Evolutionary conservation across 2,329 filamentous ascomycete species (phyloP).

Genomic region (Hypocrella siamensis): DNA sequence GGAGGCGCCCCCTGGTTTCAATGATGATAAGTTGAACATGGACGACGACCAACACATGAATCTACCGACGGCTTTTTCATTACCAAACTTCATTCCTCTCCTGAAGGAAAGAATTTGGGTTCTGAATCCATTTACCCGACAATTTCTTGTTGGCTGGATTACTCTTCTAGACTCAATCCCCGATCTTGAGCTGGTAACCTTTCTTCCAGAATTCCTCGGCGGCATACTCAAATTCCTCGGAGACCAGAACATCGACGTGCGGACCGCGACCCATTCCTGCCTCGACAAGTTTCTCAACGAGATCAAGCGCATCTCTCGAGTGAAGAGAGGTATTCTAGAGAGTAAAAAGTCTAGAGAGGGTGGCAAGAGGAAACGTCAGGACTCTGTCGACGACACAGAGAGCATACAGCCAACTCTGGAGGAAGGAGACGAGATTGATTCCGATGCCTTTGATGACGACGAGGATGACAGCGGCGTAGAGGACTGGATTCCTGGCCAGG

Average conservation of each 20-base stretch:
- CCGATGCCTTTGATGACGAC: slow-evolving; percentile 39
- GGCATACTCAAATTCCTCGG: slow-evolving; percentile 85
- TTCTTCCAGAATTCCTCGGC: slow-evolving; percentile 78
- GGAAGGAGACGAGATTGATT: slow-evolving; percentile 43
- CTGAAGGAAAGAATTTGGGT: slow-evolving; percentile 90
- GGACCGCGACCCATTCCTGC: slow-evolving; percentile 76
- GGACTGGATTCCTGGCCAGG: slow-evolving; percentile 94
- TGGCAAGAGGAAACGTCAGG: slow-evolving; percentile 52
- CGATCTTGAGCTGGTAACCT: slow-evolving; percentile 85
- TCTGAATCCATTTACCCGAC: slow-evolving; percentile 84
- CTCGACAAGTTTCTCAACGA: slow-evolving; percentile 83
- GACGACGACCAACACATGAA: slow-evolving; percentile 28
- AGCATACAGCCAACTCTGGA: slow-evolving; percentile 43
- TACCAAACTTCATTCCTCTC: slow-evolving; percentile 79
- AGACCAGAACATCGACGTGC: slow-evolving; percentile 85
- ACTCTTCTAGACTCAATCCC: slow-evolving; percentile 90
- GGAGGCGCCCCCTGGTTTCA: slow-evolving; percentile 35
- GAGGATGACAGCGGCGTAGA: slow-evolving; percentile 56
- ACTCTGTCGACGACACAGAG: slow-evolving; percentile 53
- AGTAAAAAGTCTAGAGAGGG: slow-evolving; percentile 59
- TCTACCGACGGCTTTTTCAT: slow-evolving; percentile 76
- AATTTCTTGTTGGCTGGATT: slow-evolving; percentile 93
- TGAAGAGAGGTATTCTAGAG: slow-evolving; percentile 85
- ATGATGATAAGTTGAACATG: slow-evolving; percentile 28
- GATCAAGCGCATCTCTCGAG: slow-evolving; percentile 83